A percentile compares a stretch with the other conserved stretches of the same genome.
phyloP scores from a whole-genome alignment of 768 basidiomycete species.

The Suillus subluteus region DNA sequence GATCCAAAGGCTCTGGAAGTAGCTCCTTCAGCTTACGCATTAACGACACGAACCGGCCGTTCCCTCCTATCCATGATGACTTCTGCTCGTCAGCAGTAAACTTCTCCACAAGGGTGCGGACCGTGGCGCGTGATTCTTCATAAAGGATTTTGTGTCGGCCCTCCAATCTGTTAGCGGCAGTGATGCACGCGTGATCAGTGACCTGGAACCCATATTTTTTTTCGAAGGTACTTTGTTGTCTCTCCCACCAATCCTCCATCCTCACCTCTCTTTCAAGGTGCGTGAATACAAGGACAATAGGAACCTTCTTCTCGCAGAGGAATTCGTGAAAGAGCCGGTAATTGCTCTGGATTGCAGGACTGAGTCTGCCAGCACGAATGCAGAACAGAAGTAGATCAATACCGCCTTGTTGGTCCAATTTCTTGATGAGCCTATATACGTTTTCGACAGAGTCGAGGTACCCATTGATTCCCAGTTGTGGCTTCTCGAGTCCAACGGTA shows the following conservation, averaged over 20 bases:
- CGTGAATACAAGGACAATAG: constrained; percentile 44
- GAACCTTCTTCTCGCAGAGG: constrained; percentile 43
- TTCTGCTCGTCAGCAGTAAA: neutral
- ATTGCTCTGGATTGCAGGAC: constrained; percentile 36
- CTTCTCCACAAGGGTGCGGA: constrained; percentile 27
- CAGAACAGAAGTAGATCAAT: constrained; percentile 42
- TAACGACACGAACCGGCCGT: constrained; percentile 23
- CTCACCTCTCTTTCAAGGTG: constrained; percentile 40
- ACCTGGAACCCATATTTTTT: constrained; percentile 28
- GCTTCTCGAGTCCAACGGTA: constrained; percentile 35
- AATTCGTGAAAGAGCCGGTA: constrained; percentile 44
- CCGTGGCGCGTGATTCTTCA: constrained; percentile 32
- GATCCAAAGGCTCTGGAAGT: constrained; percentile 15
- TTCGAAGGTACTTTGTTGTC: constrained; percentile 29
- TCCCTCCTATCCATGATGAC: constrained; percentile 14
- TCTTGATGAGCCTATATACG: constrained; percentile 27
- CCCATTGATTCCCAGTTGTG: constrained; percentile 30
- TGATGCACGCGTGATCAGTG: constrained; percentile 45
- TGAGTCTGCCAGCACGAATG: constrained; percentile 39
- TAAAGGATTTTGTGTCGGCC: constrained; percentile 37
- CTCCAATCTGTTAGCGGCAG: constrained; percentile 33
- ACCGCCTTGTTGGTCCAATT: constrained; percentile 28
- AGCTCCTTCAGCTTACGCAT: constrained; percentile 19
- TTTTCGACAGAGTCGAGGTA: constrained; percentile 35
- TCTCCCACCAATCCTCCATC: constrained; percentile 41